Evolutionary conservation across 1,284 basidiomycete genomes (phyloP).

Genomic region (Microbotryum silenes-acaulis): DNA sequence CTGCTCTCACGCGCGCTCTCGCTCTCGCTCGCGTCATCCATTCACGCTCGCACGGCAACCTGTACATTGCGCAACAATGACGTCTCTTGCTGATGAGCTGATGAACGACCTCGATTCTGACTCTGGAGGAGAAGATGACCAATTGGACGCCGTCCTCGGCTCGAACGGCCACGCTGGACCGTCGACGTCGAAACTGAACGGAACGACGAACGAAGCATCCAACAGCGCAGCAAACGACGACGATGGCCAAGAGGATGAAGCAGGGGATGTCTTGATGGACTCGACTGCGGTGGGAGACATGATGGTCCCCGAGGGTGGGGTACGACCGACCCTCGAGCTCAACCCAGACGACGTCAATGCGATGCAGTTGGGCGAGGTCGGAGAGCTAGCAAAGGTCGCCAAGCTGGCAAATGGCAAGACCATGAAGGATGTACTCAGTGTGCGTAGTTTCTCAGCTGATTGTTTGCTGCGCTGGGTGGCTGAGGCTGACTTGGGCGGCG

Average conservation of each 20-base stretch:
- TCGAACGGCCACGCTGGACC: conserved; percentile 18
- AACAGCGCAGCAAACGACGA: not conserved
- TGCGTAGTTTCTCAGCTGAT: conserved; percentile 38
- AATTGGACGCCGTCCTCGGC: conserved; percentile 40
- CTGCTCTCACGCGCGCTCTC: not conserved
- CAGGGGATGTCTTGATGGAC: conserved; percentile 33
- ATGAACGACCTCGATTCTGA: conserved; percentile 69
- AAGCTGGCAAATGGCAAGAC: conserved; percentile 77
- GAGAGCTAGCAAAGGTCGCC: conserved; percentile 77
- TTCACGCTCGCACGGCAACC: not conserved
- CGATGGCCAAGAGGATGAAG: conserved; percentile 17
- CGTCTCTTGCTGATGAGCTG: conserved; percentile 69
- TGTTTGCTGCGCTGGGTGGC: not conserved
- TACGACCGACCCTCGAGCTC: conserved; percentile 85
- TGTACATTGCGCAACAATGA: conserved; percentile 30
- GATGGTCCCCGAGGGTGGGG: conserved; percentile 73
- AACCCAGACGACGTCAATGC: conserved; percentile 84
- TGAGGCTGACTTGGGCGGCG: not conserved
- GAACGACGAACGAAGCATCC: not conserved
- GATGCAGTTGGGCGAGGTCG: conserved; percentile 75
- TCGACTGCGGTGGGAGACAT: conserved; percentile 1
- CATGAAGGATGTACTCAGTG: conserved; percentile 77
- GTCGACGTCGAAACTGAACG: conserved; percentile 11
- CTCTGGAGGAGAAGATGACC: conserved; percentile 52
- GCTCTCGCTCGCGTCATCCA: not conserved